Conservation (phyloP, 306 rosid species). For the Inga laurina region DNA sequence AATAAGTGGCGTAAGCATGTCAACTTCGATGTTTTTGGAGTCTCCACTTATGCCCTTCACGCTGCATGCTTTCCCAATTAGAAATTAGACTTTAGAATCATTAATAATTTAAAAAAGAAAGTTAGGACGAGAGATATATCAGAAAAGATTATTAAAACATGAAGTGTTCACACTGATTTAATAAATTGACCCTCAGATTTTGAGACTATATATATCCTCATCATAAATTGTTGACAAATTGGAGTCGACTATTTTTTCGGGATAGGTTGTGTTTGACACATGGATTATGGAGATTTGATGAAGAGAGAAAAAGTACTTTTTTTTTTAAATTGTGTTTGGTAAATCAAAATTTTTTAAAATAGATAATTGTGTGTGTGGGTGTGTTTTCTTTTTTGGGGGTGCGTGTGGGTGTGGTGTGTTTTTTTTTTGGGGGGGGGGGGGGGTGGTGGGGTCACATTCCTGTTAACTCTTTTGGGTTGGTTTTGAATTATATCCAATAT, state of each 20-base stretch:
- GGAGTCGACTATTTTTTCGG: not conserved
- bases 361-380: too few species aligned
- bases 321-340: not conserved
- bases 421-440: too few species aligned
- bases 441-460: too few species aligned
- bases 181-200: not conserved
- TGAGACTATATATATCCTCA: not conserved
- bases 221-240: not conserved
- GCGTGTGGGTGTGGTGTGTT: too few species aligned
- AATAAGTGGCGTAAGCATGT: conserved; percentile 43
- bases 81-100: not conserved
- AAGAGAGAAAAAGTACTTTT: not conserved
- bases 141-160: not conserved
- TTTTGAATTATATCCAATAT: too few species aligned
- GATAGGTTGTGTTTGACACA: not conserved
- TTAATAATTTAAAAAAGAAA: not conserved
- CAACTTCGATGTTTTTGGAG: conserved; percentile 42
- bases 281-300: not conserved
- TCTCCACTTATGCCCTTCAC: conserved; percentile 36
- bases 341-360: too few species aligned
- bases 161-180: not conserved
- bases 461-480: too few species aligned
- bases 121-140: not conserved
- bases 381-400: too few species aligned
- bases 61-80: not conserved